phyloP scores from a whole-genome alignment of 2,329 filamentous ascomycete species.

The Raffaelea ambrosiae region DNA sequence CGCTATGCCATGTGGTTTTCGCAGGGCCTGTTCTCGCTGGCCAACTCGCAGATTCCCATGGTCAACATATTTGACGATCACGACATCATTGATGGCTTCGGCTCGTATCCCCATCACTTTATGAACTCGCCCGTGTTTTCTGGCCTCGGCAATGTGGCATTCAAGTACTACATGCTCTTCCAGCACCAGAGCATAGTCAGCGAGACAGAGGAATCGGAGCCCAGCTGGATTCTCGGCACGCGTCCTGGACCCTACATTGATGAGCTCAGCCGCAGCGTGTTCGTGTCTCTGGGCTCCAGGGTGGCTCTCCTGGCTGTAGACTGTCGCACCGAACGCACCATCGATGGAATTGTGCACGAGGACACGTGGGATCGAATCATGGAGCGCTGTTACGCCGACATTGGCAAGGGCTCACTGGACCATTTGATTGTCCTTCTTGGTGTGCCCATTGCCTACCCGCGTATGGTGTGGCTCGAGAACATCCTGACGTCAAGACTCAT shows the following conservation, averaged over 20 bases:
- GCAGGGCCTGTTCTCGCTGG: conserved; percentile 86
- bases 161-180: conserved; percentile 98
- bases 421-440: conserved; percentile 83
- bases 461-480: conserved; percentile 65
- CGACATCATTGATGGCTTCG: conserved; percentile 84
- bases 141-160: conserved; percentile 82
- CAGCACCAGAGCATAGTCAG: conserved; percentile 83
- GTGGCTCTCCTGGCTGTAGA: conserved; percentile 82
- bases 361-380: conserved; percentile 82
- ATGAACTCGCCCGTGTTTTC: conserved; percentile 87
- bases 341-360: conserved; percentile 70
- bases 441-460: conserved; percentile 74
- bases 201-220: conserved; percentile 76
- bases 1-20: conserved; percentile 94
- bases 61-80: conserved; percentile 98
- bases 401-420: conserved; percentile 75
- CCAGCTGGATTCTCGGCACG: conserved; percentile 81
- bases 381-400: conserved; percentile 73
- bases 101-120: conserved; percentile 84
- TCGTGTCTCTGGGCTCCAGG: conserved; percentile 71
- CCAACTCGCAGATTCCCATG: conserved; percentile 93
- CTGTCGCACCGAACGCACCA: conserved; percentile 81
- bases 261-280: conserved; percentile 75
- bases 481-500: conserved; percentile 75
- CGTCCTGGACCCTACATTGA: conserved; percentile 83